phyloP scores from a whole-genome alignment of 2,329 filamentous ascomycete species.

The Fusarium sp. region DNA sequence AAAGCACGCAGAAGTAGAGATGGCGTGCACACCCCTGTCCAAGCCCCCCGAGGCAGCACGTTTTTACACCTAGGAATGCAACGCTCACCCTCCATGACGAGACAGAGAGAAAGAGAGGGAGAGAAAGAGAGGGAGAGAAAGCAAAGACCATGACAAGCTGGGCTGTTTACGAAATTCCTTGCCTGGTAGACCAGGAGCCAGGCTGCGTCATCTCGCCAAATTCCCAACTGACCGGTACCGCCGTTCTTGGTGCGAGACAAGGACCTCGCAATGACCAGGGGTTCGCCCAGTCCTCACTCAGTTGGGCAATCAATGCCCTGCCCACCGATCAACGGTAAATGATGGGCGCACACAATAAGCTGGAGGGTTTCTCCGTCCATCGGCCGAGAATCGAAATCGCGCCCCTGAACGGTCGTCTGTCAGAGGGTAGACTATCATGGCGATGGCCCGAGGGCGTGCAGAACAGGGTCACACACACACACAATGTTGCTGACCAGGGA shows the following conservation, averaged over 20 bases:
- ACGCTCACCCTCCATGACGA: neutral
- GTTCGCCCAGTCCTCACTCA: neutral
- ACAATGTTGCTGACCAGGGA: neutral
- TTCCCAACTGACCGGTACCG: conserved; percentile 36
- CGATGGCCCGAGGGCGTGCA: neutral
- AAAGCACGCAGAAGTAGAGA: neutral
- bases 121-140: neutral
- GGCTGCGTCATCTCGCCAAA: conserved; percentile 31
- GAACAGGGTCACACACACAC: too few relatives aligned
- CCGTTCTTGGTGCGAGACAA: conserved; percentile 5
- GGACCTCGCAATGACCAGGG: conserved; percentile 7
- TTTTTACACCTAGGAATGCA: neutral
- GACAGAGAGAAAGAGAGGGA: neutral
- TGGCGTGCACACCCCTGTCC: conserved; percentile 1
- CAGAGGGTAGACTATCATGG: neutral
- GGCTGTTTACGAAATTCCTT: conserved; percentile 14
- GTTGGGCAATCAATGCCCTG: neutral
- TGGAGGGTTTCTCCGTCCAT: neutral
- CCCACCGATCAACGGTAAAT: neutral
- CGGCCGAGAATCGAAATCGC: neutral
- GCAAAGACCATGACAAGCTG: neutral
- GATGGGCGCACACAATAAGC: conserved; percentile 17
- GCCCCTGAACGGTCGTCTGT: neutral
- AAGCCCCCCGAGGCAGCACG: neutral
- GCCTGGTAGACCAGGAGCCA: conserved; percentile 7